Conservation (phyloP, 2,329 filamentous ascomycete genomes). For the Grosmannia penicillata region DNA sequence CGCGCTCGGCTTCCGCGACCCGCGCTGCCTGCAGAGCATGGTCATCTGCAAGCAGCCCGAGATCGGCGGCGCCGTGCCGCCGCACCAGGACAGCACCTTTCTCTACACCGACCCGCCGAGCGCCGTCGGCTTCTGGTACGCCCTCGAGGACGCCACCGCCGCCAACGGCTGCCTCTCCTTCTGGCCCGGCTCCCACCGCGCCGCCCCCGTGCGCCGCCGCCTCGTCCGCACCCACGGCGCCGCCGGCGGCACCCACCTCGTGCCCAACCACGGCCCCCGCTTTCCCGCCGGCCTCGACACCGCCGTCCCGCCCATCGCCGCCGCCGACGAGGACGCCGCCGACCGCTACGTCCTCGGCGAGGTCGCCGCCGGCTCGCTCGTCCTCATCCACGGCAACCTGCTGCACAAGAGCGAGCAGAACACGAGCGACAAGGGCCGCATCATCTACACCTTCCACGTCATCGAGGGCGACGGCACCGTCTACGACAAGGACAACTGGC, state of each 20-base stretch:
- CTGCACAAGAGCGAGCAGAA: slow-evolving; percentile 96
- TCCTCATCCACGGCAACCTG: slow-evolving; percentile 90
- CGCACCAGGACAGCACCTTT: slow-evolving; percentile 88
- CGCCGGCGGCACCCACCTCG: slow-evolving; percentile 49
- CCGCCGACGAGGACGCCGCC: slow-evolving; percentile 21
- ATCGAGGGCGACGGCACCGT: slow-evolving; percentile 57
- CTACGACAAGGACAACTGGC: slow-evolving; percentile 85
- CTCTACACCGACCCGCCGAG: slow-evolving; percentile 78
- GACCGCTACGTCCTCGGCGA: slow-evolving; percentile 64
- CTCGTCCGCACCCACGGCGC: slow-evolving; percentile 52
- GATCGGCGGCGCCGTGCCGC: slow-evolving; percentile 80
- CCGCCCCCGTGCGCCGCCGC: slow-evolving; percentile 53
- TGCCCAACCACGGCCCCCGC: slow-evolving; percentile 47
- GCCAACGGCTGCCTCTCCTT: slow-evolving; percentile 87
- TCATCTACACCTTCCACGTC: slow-evolving; percentile 95
- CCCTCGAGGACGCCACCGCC: slow-evolving; percentile 75
- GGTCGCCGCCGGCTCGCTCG: slow-evolving; percentile 80
- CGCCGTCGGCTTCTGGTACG: slow-evolving; percentile 95
- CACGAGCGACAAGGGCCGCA: slow-evolving; percentile 67
- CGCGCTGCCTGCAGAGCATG: slow-evolving; percentile 81
- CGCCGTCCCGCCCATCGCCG: slow-evolving; percentile 4
- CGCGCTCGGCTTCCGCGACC: slow-evolving; percentile 60
- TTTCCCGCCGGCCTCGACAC: slow-evolving; percentile 43
- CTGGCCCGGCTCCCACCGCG: slow-evolving; percentile 61
- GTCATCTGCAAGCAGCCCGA: slow-evolving; percentile 97